Conservation (phyloP, 208 protist species). For the Entamoeba histolytica region DNA sequence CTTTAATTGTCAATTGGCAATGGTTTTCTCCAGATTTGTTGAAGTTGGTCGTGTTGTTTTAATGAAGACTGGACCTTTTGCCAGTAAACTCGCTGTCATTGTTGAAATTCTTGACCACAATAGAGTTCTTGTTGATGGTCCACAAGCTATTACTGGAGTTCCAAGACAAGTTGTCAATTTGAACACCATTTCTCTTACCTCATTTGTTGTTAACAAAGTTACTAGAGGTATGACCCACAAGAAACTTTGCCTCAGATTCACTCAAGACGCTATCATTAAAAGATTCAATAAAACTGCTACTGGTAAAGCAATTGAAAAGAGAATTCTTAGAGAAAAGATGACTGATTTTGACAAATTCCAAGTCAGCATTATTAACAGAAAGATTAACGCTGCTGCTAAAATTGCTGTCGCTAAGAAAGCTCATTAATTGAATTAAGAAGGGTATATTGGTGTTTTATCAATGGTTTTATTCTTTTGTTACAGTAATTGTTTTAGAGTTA, state of each 20-base stretch:
- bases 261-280: not conserved
- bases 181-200: not conserved
- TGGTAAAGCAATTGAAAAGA: not conserved
- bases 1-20: not conserved
- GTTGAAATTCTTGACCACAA: conserved; percentile 4
- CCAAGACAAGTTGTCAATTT: conserved; percentile 3
- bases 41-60: conserved; percentile 7
- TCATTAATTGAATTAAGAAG: not conserved
- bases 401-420: not conserved
- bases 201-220: not conserved
- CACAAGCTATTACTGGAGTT: not conserved
- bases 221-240: not conserved
- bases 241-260: not conserved
- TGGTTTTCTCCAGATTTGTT: not conserved
- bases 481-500: too few species aligned
- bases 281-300: not conserved
- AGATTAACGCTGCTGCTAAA: not conserved
- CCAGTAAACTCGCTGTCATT: not conserved
- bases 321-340: not conserved
- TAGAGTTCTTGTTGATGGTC: conserved; percentile 2
- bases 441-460: too few species aligned
- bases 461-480: too few species aligned
- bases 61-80: not conserved
- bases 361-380: not conserved
- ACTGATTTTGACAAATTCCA: not conserved